Base-by-base conservation (phyloP, 2,329 filamentous ascomycete genomes). In the Cercospora sp. region DNA sequence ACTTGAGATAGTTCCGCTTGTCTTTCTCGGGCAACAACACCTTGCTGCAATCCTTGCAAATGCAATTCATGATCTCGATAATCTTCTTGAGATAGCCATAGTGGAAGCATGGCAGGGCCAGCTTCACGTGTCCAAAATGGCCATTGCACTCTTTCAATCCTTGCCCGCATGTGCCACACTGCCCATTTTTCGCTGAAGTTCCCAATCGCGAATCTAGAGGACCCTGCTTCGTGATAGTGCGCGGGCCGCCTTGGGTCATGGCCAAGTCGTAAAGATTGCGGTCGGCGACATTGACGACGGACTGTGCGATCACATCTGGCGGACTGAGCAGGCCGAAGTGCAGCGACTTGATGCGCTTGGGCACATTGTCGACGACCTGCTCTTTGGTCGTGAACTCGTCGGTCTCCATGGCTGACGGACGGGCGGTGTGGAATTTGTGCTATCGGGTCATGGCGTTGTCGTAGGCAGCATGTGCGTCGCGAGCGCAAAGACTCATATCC, bases 51-150 rank as follows among this genome's bases (percentile, higher is more conserved):
- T 94, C 83, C 79, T 97, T 99, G 89, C 95, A 99, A 72, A 99
- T 96, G 76, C 95, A 91, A 78, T 98, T 94, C 26, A 99, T 85
- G 65, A 97, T 94, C 55, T 90, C 90, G 77, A 97, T 94, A 71
- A 95, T 93, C 78, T 96, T 93, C 78, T 93, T 95, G 75, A 99
- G 87, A 78, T 97, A 99, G 42, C 95, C 95, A 72, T 98, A 93
- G 78, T 99, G 95, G 77, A 98, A 98, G 53, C 91, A 93, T 3
- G 95, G 95, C 62, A 99, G 84, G 1, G 94, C 92, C 13, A 99
- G 87, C 75, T 92, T 89, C 75, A 99, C 91, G 80, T 97, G 91
- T 58, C 95, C 95, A 77, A 98, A 99, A 80, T 99, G 95, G 12
- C 95, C 95, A 74, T 93, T 95, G 80, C 95, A 99, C 72, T 90